A percentile compares a stretch with the other conserved stretches of the same genome.
Conservation (phyloP, 78 protist species). For the Diacronema lutheri region DNA sequence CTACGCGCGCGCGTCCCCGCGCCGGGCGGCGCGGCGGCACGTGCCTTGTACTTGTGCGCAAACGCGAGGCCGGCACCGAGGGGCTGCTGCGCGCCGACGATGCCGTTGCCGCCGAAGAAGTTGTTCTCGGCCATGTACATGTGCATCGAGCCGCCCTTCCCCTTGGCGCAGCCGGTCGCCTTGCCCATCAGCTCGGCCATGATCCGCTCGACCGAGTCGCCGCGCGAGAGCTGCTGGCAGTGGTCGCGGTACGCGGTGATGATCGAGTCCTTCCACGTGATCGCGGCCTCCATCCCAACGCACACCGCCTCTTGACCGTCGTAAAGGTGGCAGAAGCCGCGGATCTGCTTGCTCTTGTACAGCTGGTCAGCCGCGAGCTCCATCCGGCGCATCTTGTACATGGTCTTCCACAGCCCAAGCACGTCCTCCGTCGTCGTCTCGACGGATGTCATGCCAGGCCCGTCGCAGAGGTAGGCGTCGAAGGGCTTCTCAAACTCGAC, state of each 20-base stretch:
- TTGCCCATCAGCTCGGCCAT: conserved; percentile 81
- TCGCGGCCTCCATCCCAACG: conserved; percentile 81
- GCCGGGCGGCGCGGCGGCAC: too few species aligned
- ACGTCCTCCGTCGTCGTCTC: conserved; percentile 17
- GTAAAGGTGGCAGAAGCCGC: conserved; percentile 95
- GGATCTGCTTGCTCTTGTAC: conserved; percentile 79
- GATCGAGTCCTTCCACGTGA: conserved; percentile 63
- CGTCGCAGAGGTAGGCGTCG: not conserved
- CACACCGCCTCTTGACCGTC: conserved; percentile 93
- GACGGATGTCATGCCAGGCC: not conserved
- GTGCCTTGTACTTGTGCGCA: conserved; percentile 76
- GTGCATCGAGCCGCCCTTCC: conserved; percentile 98
- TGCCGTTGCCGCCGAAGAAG: conserved; percentile 97
- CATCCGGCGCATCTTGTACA: conserved; percentile 49
- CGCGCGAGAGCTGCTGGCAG: conserved; percentile 72
- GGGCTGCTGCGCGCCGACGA: conserved; percentile 94
- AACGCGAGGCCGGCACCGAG: conserved; percentile 91
- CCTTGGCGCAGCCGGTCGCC: conserved; percentile 70
- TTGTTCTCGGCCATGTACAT: conserved; percentile 70
- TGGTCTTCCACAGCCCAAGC: not conserved
- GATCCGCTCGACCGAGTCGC: conserved; percentile 61
- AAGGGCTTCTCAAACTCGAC: not conserved
- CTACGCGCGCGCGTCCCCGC: too few species aligned
- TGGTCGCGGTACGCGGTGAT: conserved; percentile 95
- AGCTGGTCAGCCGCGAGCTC: conserved; percentile 65